Evolutionary conservation across 495 filamentous ascomycete genomes (phyloP), one percentile per base, ranked within the genome.

Genomic region (Hypoxylon perforatum): DNA sequence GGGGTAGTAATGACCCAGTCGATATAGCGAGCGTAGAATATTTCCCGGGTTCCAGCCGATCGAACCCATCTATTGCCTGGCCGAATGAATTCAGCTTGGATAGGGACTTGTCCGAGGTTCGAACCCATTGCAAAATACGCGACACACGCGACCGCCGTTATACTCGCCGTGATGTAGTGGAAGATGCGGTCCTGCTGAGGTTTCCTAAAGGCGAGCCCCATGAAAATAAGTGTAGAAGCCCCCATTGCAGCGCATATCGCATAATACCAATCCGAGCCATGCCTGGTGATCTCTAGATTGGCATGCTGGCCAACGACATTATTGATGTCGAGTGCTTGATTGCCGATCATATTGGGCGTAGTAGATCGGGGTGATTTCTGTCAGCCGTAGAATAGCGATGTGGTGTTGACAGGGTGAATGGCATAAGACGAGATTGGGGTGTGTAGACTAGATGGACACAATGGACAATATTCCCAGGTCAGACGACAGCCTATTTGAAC

Each of bases 21-120:
- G 61, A 92, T 85, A 73, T 91, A 92, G 23, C 88, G 80, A 30
- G 86, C 88, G 59, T 88, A 92, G 74, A 91, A 92, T 69, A 92
- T 85, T 74, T 91, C 82, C 9, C 90, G 83, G 15, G 78, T 81
- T 4, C 72, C 65, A 9, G 83, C 84, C 9, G 65, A 42, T 4
- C 84, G 79, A 19, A 77, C 73, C 33, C 74, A 67, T 18, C 81
- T 76, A 50, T 59, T 67, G 7, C 63, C 22, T 0, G 57, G 70
- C 8, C 83, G 78, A 6, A 61, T 63, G 63, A 84, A 89, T 65
- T 89, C 78, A 22, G 87, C 84, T 9, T 69, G 66, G 58, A 91
- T 88, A 17, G 87, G 82, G 9, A 83, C 85, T 75, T 84, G 88
- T 49, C 90, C 90, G 0, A 92, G 77, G 69, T 91, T 86, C 5